Conservation (phyloP, 2,329 filamentous ascomycete genomes). For the Lithohypha guttulata region DNA sequence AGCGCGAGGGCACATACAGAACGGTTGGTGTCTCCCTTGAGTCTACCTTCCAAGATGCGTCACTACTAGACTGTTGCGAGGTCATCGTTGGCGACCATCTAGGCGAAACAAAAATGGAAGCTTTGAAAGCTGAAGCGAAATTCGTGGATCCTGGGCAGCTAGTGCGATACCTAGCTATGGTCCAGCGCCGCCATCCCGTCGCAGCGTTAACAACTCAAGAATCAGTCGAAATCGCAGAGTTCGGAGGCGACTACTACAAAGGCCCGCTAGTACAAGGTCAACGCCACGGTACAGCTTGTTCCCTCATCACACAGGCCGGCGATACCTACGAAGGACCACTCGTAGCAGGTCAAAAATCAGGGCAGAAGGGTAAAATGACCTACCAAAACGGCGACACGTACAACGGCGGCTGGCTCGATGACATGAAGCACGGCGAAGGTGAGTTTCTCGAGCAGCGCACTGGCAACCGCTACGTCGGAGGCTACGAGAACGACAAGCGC, state of each 20-base stretch:
- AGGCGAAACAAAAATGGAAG: conserved; percentile 23
- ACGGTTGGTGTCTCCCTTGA: conserved; percentile 5
- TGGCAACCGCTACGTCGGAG: conserved; percentile 51
- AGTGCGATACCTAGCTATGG: conserved; percentile 15
- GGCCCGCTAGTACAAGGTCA: conserved; percentile 41
- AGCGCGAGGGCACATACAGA: conserved; percentile 22
- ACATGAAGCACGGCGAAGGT: conserved; percentile 44
- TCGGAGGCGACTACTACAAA: conserved; percentile 43
- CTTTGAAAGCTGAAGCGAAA: conserved; percentile 24
- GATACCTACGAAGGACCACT: conserved; percentile 48
- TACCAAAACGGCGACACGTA: conserved; percentile 45
- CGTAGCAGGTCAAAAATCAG: conserved; percentile 42
- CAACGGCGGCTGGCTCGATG: conserved; percentile 36
- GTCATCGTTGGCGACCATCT: conserved; percentile 34
- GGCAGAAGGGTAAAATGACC: conserved; percentile 44
- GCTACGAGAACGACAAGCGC: conserved; percentile 50
- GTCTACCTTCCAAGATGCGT: conserved; percentile 15
- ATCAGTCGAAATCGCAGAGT: conserved; percentile 40
- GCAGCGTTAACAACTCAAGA: conserved; percentile 15
- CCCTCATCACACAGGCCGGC: conserved; percentile 42
- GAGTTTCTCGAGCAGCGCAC: conserved; percentile 46
- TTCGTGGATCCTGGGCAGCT: conserved; percentile 15
- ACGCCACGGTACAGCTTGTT: conserved; percentile 43
- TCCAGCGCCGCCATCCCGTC: conserved; percentile 17
- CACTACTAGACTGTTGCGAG: conserved; percentile 29